Conservation (phyloP, 495 filamentous ascomycete species). For the Aspergillus hancockii region DNA sequence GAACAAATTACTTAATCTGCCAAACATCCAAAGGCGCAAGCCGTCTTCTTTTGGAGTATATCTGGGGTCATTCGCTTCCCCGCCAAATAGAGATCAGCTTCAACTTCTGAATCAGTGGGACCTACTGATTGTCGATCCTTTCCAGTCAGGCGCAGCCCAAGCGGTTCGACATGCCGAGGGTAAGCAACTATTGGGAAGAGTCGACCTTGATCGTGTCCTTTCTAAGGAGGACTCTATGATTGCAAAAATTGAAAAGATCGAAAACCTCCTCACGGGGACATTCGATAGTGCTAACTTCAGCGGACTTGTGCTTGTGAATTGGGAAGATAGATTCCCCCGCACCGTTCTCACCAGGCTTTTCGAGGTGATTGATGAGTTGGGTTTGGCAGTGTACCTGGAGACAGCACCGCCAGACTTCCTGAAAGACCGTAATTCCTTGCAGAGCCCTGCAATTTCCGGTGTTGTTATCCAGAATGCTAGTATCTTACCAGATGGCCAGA, state of each 20-base stretch:
- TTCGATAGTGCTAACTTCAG: conserved; percentile 40
- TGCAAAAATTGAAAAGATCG: conserved; percentile 35
- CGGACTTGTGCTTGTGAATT: conserved; percentile 53
- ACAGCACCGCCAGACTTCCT: conserved; percentile 50
- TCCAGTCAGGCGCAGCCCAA: conserved; percentile 38
- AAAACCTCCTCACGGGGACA: conserved; percentile 27
- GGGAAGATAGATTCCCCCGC: conserved; percentile 38
- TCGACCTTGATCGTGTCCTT: conserved; percentile 39
- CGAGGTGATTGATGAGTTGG: conserved; percentile 35
- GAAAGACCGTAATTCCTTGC: conserved; percentile 38
- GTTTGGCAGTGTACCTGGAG: conserved; percentile 52
- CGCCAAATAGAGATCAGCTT: conserved; percentile 32
- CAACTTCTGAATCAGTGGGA: conserved; percentile 47
- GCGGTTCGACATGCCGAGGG: conserved; percentile 30
- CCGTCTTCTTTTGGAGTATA: conserved; percentile 52
- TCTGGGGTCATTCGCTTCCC: conserved; percentile 42
- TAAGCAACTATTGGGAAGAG: conserved; percentile 39
- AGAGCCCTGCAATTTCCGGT: conserved; percentile 38
- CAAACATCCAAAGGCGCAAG: conserved; percentile 26
- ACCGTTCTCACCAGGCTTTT: conserved; percentile 38
- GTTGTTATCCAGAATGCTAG: conserved; percentile 53
- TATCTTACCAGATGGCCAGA: conserved; percentile 46
- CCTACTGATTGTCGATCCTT: conserved; percentile 48
- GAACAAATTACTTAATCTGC: conserved; percentile 26
- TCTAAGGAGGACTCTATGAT: conserved; percentile 25